Percentiles rank a stretch among this genome's conserved stretches.
Conservation (phyloP, 2,329 filamentous ascomycete genomes). For the Botrytis hyacinthi region DNA sequence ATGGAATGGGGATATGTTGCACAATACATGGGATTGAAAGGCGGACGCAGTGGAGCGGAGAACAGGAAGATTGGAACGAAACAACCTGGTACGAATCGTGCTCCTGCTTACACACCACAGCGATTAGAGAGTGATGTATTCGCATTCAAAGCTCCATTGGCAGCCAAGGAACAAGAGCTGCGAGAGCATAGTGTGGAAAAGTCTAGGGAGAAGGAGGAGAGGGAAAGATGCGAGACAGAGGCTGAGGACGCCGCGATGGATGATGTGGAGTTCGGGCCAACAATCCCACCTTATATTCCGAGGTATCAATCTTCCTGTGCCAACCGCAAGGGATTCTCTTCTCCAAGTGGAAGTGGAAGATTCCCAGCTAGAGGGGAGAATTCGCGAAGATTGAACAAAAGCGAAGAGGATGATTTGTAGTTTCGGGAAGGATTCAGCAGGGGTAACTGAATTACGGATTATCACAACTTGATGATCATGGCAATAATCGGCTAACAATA, state of each 20-base stretch:
- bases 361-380: not conserved
- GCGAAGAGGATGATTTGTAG: not conserved
- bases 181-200: not conserved
- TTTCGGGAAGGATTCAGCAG: not conserved
- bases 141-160: not conserved
- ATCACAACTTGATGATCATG: not conserved
- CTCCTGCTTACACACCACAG: not conserved
- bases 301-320: conserved; percentile 3
- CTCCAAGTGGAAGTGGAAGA: not conserved
- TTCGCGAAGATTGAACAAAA: not conserved
- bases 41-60: not conserved
- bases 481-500: not conserved
- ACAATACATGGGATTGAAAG: not conserved
- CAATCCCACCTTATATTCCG: not conserved
- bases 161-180: not conserved
- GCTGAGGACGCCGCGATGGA: not conserved
- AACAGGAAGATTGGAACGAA: not conserved
- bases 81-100: not conserved
- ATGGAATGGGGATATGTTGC: not conserved
- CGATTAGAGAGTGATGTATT: not conserved
- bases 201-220: not conserved
- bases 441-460: not conserved
- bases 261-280: not conserved
- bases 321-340: not conserved
- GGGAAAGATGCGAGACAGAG: not conserved